Evolutionary conservation across 306 rosid genomes (phyloP), one percentile per base, ranked within the genome.

Genomic region (Hippophae rhamnoides): DNA sequence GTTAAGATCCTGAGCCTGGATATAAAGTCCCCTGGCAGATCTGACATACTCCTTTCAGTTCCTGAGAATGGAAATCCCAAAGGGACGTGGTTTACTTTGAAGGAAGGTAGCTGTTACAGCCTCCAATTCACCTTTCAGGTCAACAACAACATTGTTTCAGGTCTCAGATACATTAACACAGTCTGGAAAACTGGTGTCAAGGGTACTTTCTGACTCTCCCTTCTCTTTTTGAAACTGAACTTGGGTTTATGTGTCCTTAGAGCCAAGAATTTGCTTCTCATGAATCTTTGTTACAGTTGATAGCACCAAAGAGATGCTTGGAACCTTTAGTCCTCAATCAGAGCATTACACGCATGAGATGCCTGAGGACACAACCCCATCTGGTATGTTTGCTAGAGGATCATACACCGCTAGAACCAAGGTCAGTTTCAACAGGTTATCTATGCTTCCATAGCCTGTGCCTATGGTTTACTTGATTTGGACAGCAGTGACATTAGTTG

Each of bases 41-140:
- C 72, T 56, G 95, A 88, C 66, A 88, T 88, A 31, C 64, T 88
- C 64, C 94, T 92, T 56, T 77, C 89, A 11, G 72, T 88, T 62
- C 38, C 38, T 31, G 38, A 31, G 38, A 31, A 31, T 31, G 38
- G 38, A 31, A 31, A 31, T 31, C 38, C 38, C 38, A 31, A 31
- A 31, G 38, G 38, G 38, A 31, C 38, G 38, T 31, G 38, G 97
- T 92, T 92, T 69, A 88, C 95, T 70, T 74, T 92, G 86, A 92
- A 92, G 80, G 99, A 92, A 76, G 99, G 97, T 48, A 88, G 99
- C 86, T 86, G 69, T 58, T 92, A 88, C 78, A 84, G 82, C 52
- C 77, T 92, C 25, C 44, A 71, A 61, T 92, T 92, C 84, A 77
- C 88, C 57, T 86, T 92, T 66, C 76, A 80, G 74, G 99, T 92